Evolutionary conservation across 2,329 filamentous ascomycete species (phyloP).

Genomic region (Exserohilum rostratum): DNA sequence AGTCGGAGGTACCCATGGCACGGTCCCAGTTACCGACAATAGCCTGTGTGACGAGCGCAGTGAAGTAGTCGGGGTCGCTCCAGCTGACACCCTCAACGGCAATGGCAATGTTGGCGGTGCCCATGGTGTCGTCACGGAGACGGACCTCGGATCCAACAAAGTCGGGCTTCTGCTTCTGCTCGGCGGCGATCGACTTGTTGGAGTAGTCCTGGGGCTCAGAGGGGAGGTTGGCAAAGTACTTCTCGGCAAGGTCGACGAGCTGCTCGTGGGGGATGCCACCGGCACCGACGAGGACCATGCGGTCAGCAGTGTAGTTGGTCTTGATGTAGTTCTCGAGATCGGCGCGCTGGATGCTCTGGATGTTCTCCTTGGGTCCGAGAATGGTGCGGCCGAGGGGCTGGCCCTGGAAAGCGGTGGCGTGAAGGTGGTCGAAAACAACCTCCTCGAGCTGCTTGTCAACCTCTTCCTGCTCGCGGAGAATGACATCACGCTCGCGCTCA

Average conservation of each 20-base stretch:
- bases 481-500: slow-evolving; percentile 98
- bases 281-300: slow-evolving; percentile 97
- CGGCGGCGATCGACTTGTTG: slow-evolving; percentile 72
- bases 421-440: slow-evolving; percentile 98
- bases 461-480: slow-evolving; percentile 97
- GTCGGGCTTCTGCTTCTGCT: slow-evolving; percentile 84
- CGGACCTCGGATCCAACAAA: slow-evolving; percentile 97
- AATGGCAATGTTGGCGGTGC: slow-evolving; percentile 96
- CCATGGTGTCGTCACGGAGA: slow-evolving; percentile 94
- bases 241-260: slow-evolving; percentile 94
- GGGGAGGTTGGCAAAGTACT: slow-evolving; percentile 86
- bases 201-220: slow-evolving; percentile 75
- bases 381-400: slow-evolving; percentile 98
- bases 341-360: slow-evolving; percentile 89
- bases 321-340: slow-evolving; percentile 97
- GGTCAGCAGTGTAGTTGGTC: slow-evolving; percentile 99
- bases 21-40: slow-evolving; percentile 99
- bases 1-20: slow-evolving; percentile 94
- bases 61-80: slow-evolving; percentile 99
- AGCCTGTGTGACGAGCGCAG: slow-evolving; percentile 93
- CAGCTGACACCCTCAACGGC: slow-evolving; percentile 99
- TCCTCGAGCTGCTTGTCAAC: slow-evolving; percentile 99
- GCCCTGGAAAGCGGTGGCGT: slow-evolving; percentile 96
- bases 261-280: slow-evolving; percentile 93
- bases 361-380: slow-evolving; percentile 97